A percentile compares a stretch with the other conserved stretches of the same genome.
These are phyloP conservation scores for Peribolospora kevripleyi DNA, from an alignment of 768 basidiomycete species.

Conservation along the genomic window DNA sequence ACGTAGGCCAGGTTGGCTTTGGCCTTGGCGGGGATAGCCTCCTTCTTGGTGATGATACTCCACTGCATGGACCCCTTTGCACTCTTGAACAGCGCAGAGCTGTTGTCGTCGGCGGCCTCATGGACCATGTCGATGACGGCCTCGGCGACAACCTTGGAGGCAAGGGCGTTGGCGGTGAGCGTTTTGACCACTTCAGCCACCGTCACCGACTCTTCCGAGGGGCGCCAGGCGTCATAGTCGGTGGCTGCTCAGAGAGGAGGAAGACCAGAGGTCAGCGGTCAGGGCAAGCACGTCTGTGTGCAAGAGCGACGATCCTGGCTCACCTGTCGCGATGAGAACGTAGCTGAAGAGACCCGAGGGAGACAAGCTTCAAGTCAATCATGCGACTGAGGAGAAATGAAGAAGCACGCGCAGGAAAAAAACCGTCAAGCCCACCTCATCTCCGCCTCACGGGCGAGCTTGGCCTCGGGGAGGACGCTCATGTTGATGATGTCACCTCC, in stretches of 20 bases:
- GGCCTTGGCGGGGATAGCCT: conserved; percentile 15
- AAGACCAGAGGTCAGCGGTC: conserved; percentile 16
- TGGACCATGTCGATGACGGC: conserved; percentile 19
- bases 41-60: conserved; percentile 18
- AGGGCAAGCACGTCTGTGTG: conserved; percentile 58
- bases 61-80: conserved; percentile 22
- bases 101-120: background rate
- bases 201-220: conserved; percentile 55
- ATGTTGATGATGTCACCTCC: conserved; percentile 91
- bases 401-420: background rate
- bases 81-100: conserved; percentile 11
- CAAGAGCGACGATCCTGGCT: background rate
- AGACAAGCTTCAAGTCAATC: background rate
- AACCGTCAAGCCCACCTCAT: conserved; percentile 34
- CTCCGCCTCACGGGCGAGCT: conserved; percentile 85
- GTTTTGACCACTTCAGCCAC: conserved; percentile 77
- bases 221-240: conserved; percentile 90
- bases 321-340: background rate
- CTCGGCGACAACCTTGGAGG: conserved; percentile 36
- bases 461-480: conserved; percentile 91
- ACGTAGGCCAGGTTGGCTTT: conserved; percentile 20
- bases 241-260: conserved; percentile 24
- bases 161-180: conserved; percentile 61
- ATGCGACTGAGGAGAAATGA: background rate
- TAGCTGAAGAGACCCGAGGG: background rate